These are phyloP conservation scores for Ogataea pignaliae DNA, from an alignment of 805 yeast species.

Conservation along the genomic window DNA sequence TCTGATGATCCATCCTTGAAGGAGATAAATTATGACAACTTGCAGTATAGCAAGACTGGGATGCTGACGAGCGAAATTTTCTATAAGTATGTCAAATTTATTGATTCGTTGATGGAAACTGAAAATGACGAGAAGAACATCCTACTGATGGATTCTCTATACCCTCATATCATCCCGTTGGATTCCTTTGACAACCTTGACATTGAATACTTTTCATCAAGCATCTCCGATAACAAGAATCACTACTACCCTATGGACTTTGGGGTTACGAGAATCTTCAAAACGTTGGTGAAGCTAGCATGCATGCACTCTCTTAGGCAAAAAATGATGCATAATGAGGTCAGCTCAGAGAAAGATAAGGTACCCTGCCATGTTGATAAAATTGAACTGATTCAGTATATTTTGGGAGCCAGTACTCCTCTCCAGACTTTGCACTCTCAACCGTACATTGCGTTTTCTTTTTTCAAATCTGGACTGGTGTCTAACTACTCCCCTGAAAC, in stretches of 20 bases:
- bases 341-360: neutral
- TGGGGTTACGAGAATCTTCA: constrained; percentile 32
- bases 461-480: constrained; percentile 19
- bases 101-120: constrained; percentile 11
- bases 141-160: constrained; percentile 30
- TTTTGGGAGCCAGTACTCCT: constrained; percentile 16
- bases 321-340: neutral
- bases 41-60: constrained; percentile 22
- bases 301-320: constrained; percentile 14
- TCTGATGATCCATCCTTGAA: constrained; percentile 14
- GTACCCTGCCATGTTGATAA: constrained; percentile 13
- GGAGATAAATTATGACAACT: constrained; percentile 6
- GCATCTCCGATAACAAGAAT: constrained; percentile 11
- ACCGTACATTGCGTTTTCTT: constrained; percentile 15
- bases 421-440: constrained; percentile 12
- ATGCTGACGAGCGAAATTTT: constrained; percentile 25
- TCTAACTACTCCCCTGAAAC: constrained; percentile 5
- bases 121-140: constrained; percentile 20
- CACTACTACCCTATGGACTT: constrained; percentile 29
- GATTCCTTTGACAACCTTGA: constrained; percentile 25
- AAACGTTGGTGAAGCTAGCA: constrained; percentile 23
- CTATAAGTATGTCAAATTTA: constrained; percentile 17
- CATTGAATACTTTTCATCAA: constrained; percentile 27
- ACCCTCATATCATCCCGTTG: constrained; percentile 33
- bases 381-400: constrained; percentile 19